Conservation (phyloP, 2,329 filamentous ascomycete genomes). For the Phoma sp. region DNA sequence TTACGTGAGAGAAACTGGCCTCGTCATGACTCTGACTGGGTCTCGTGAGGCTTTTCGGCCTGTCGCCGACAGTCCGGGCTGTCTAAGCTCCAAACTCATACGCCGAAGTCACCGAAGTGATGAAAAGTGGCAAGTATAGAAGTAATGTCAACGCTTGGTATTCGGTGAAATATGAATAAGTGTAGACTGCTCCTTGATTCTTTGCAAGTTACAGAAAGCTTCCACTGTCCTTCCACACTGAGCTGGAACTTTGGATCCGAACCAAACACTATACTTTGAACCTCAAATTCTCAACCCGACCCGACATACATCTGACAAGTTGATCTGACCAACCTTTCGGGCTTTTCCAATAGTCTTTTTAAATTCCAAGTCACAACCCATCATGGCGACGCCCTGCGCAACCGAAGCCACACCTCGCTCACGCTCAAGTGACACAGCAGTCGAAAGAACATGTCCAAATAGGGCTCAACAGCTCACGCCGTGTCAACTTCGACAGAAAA, state of each 20-base stretch:
- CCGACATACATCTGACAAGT: no score
- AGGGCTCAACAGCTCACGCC: slow-evolving; percentile 12
- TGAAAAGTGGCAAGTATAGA: slow-evolving; percentile 11
- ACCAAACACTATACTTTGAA: not conserved
- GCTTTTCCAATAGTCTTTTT: no score
- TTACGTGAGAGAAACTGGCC: slow-evolving; percentile 9
- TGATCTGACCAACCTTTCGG: no score
- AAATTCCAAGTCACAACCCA: no score
- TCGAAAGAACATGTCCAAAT: slow-evolving; percentile 6
- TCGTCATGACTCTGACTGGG: not conserved
- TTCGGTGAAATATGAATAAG: not conserved
- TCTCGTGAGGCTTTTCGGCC: slow-evolving; percentile 12
- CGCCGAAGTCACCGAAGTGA: slow-evolving; percentile 10
- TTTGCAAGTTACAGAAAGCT: not conserved
- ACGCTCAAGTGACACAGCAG: slow-evolving; percentile 11
- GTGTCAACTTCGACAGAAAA: slow-evolving; percentile 12
- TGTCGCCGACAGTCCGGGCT: slow-evolving; percentile 15
- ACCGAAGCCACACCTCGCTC: slow-evolving; percentile 2
- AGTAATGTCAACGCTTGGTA: slow-evolving; percentile 4
- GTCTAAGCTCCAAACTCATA: slow-evolving; percentile 3
- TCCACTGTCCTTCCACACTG: not conserved
- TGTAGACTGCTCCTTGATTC: not conserved
- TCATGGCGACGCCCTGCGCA: slow-evolving; percentile 10
- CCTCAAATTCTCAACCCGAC: no score
- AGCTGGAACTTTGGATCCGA: no score